phyloP scores from a whole-genome alignment of 2,329 filamentous ascomycete genomes.

The Chaetomium strumarium region DNA sequence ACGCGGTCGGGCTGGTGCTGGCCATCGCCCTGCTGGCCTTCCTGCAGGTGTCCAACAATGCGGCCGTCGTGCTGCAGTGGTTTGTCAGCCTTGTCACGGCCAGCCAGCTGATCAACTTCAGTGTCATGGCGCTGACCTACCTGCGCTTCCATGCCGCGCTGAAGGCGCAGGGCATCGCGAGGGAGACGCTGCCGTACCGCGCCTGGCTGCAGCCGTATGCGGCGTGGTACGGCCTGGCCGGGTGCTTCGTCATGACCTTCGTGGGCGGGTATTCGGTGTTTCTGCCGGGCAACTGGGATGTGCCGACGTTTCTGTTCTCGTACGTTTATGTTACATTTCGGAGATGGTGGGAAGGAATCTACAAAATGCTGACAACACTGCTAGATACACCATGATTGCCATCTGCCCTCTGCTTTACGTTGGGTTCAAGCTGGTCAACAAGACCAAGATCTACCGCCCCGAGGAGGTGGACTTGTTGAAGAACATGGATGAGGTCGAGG shows the following conservation, averaged over 20 bases:
- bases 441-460: constrained; percentile 50
- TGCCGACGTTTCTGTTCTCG: constrained; percentile 31
- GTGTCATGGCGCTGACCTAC: constrained; percentile 41
- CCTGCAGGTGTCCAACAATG: constrained; percentile 33
- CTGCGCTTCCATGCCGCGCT: constrained; percentile 47
- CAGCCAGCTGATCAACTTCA: constrained; percentile 37
- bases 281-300: constrained; percentile 28
- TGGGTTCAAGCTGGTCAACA: constrained; percentile 60
- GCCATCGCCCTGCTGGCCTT: constrained; percentile 33
- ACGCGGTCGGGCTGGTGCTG: constrained; percentile 31
- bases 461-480: constrained; percentile 56
- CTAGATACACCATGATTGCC: constrained; percentile 30
- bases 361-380: too few relatives aligned
- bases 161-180: constrained; percentile 41
- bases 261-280: constrained; percentile 52
- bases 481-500: constrained; percentile 54
- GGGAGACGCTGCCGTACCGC: constrained; percentile 42
- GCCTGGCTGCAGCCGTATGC: constrained; percentile 47
- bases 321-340: too few relatives aligned
- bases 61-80: constrained; percentile 37
- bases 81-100: constrained; percentile 35
- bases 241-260: constrained; percentile 46
- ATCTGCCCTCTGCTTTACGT: constrained; percentile 46
- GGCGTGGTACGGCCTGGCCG: constrained; percentile 43
- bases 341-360: too few relatives aligned